Evolutionary conservation across 495 filamentous ascomycete genomes (phyloP), one percentile per base, ranked within the genome.

Genomic region (Lasiosphaeris hirsuta): DNA sequence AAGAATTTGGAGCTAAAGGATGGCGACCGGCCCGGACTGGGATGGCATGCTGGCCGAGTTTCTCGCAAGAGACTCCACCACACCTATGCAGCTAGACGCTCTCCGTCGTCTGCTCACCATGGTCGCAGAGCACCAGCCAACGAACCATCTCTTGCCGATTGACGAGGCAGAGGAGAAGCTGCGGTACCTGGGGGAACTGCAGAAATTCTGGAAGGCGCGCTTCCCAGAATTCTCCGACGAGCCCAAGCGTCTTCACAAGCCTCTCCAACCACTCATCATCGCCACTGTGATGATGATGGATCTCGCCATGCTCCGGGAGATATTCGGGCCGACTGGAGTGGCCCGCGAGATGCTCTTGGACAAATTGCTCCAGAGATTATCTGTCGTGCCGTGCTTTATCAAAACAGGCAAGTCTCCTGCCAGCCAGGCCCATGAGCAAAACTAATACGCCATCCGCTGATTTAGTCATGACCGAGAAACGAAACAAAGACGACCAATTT

Each of bases 221-320:
- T 49, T 36, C 13, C 4, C 2, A 36, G 11, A 2, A 36, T 37
- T 49, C 11, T n/a, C 46, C 30, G 46, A 34, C 46, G 10, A 49
- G 34, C 33, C 30, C 30, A 33, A 15, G 6, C 46, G 33, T 49
- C 46, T 37, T 14, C 15, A 34, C 23, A 49, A 49, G 33, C 46
- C 46, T 11, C 30, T 49, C 46, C 46, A 49, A 7, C 46, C 46
- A 6, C 3, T 49, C 10, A 37, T 49, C 46, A 37, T 34, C 30
- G 46, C 46, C 33, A 37, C 33, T 15, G 33, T 49, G 3, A 49
- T 49, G 46, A 49, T 49, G 46, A 49, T 35, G 46, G 46, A 49
- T 15, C 11, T 49, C 2, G 9, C 46, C 13, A 49, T 1, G 8
- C 30, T 49, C 14, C 46, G 46, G 34, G 11, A 36, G 7, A 14